phyloP scores from a whole-genome alignment of 2,329 filamentous ascomycete species.

The Aureobasidium sp. region DNA sequence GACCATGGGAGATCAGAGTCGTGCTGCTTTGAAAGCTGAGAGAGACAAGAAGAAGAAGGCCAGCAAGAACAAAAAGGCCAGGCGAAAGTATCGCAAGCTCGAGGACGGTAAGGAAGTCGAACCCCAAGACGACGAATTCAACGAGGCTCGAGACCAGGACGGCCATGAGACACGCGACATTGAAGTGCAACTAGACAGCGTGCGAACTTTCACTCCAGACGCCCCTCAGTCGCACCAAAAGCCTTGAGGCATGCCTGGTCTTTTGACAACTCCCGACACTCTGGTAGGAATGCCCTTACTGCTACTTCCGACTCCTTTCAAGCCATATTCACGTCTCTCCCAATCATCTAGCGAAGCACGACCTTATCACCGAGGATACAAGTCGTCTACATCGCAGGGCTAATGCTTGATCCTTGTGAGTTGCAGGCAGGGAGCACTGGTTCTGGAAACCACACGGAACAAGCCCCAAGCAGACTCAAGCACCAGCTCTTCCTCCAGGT shows the following conservation, averaged over 20 bases:
- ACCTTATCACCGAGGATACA: neutral
- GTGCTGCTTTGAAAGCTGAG: constrained; percentile 57
- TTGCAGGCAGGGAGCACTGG: neutral
- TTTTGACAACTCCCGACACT: neutral
- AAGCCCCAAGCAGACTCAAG: neutral
- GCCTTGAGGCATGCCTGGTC: neutral
- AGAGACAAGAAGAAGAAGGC: constrained; percentile 62
- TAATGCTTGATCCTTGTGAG: neutral
- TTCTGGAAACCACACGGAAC: neutral
- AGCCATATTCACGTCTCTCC: neutral
- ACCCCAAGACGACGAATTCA: constrained; percentile 15
- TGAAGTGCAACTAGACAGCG: neutral
- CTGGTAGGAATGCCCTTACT: neutral
- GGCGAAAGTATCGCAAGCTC: constrained; percentile 67
- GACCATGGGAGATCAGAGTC: constrained; percentile 62
- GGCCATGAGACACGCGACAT: neutral
- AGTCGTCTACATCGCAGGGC: neutral
- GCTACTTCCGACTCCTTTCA: neutral
- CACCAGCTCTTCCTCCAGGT: neutral
- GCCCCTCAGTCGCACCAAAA: neutral
- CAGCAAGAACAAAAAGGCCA: constrained; percentile 73
- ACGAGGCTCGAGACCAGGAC: neutral
- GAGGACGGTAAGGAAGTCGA: constrained; percentile 37
- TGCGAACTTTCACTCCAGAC: neutral
- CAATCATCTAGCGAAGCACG: neutral